Base-by-base conservation (phyloP, 2,329 filamentous ascomycete genomes). In the Paecilomyces formosus region DNA sequence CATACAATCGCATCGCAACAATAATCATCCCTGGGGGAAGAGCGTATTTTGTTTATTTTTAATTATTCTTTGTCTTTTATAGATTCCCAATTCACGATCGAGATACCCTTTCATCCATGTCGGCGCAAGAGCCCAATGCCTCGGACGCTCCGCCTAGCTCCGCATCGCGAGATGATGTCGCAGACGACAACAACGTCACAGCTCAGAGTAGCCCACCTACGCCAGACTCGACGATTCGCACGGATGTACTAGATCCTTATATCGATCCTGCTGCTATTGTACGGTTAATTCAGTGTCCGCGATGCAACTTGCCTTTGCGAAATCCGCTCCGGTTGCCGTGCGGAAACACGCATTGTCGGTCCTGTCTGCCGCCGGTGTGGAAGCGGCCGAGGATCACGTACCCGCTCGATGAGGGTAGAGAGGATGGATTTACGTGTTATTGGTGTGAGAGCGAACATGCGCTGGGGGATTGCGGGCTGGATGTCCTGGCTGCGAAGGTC, bases 321-420 rank as follows among this genome's bases (percentile, higher is more conserved):
- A 79, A 84, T 8, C 89, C 92, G 4, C 81, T 91, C 58, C 89
- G 89, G 0, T 77, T 96, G 3, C 91, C 92, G 4, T 97, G 92
- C 70, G 91, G 92, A 28, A 85, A 88, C 68, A 87, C 87, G 11
- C 74, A 96, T 11, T 97, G 92, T 75, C 85, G 82, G 66, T 72
- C 73, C 55, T 97, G 92, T 72, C 75, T 96, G 1, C 92, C 92
- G 1, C 74, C 83, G 53, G 75, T 85, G 2, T 83, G 87, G 65
- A 72, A 80, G 15, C 83, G 91, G 52, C 78, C 78, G 54, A 85
- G 90, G 61, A 89, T 96, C 59, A 88, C 90, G 1, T 96, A 93
- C 71, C 91, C 90, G 0, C 85, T 85, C 15, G 81, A 81, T 1
- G 82, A 85, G 6, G 85, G 83, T 50, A 83, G 91, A 45, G 77